Conservation (phyloP, 2,329 filamentous ascomycete genomes). For the Pseudocercospora fijiensis region DNA sequence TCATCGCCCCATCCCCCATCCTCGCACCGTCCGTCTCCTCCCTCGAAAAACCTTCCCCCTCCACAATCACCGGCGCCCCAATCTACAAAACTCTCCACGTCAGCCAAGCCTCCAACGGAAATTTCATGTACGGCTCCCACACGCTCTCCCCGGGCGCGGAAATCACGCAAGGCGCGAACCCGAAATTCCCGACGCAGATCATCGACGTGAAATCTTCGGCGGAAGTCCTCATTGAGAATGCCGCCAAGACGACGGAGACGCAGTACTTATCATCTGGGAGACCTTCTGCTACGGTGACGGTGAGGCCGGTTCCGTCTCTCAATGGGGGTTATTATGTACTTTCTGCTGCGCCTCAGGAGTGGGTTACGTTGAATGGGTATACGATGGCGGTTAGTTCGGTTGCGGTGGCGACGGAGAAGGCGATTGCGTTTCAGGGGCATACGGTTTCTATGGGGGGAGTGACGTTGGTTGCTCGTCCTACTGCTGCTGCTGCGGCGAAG, state of each 20-base stretch:
- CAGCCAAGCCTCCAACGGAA: slow-evolving; percentile 18
- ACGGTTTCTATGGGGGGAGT: slow-evolving; percentile 16
- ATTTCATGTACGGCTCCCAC: slow-evolving; percentile 18
- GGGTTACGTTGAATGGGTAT: slow-evolving; percentile 6
- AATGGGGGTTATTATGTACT: too few species aligned
- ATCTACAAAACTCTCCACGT: slow-evolving; percentile 12
- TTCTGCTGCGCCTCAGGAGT: neutral
- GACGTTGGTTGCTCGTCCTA: slow-evolving; percentile 18
- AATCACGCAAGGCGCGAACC: slow-evolving; percentile 11
- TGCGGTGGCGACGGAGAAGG: neutral
- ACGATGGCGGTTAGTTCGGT: neutral
- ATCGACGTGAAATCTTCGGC: slow-evolving; percentile 15
- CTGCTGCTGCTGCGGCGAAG: neutral
- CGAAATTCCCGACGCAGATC: slow-evolving; percentile 9
- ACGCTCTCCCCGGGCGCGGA: slow-evolving; percentile 16
- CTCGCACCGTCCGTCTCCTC: neutral
- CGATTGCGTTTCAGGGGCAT: slow-evolving; percentile 14
- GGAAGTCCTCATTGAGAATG: slow-evolving; percentile 14
- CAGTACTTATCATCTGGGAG: neutral
- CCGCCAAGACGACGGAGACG: slow-evolving; percentile 9
- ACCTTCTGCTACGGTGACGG: neutral
- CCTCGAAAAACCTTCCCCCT: too few species aligned
- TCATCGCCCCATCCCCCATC: neutral
- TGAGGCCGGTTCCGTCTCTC: neutral
- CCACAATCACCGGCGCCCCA: slow-evolving; percentile 10